Evolutionary conservation across 2,329 filamentous ascomycete genomes (phyloP), one percentile per base, ranked within the genome.

Genomic region (Exophiala bonariae): DNA sequence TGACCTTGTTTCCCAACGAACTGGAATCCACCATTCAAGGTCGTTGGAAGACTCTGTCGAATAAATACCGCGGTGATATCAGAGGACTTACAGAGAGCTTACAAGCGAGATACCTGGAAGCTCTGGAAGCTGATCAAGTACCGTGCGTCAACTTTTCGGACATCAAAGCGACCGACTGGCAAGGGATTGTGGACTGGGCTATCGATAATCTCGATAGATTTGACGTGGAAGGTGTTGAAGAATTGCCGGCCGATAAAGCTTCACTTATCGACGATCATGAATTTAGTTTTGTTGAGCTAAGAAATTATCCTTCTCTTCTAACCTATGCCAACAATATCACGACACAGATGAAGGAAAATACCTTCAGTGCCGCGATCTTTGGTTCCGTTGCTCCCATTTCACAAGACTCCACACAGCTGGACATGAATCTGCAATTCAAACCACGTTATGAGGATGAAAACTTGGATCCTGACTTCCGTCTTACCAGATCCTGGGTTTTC

Each of bases 401-500:
- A 42, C 49, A 19, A n/a, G 5, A 17, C 23, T 14, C 23, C 19
- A 10, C n/a, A 23, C 10, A 32, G 20, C 11, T 9, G 19, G 4
- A 20, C 34, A 11, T 20, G 4, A 20, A 33, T 20, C 43, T 53
- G 32, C 43, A 40, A 3, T 39, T 39, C 35, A 31, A 34, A 14
- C 28, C 38, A 18, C 37, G 22, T 17, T 52, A 35, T 39, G 45
- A 49, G 30, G 9, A 31, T 17, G n/a, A 38, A 37, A 40, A 14
- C 41, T 9, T 51, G 23, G 46, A 50, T 32, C 14, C 32, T 30
- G 36, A 30, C 17, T 34, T 50, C 11, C 49, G 44, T 30, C 44
- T 65, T 6, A 70, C 67, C 30, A 74, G 72, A 58, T 67, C 67
- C n/a, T 77, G 70, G 71, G 65, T 75, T 36, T 68, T 74, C 10